Conservation (phyloP, 169 alveolate genomes). For the Babesia ovis region DNA sequence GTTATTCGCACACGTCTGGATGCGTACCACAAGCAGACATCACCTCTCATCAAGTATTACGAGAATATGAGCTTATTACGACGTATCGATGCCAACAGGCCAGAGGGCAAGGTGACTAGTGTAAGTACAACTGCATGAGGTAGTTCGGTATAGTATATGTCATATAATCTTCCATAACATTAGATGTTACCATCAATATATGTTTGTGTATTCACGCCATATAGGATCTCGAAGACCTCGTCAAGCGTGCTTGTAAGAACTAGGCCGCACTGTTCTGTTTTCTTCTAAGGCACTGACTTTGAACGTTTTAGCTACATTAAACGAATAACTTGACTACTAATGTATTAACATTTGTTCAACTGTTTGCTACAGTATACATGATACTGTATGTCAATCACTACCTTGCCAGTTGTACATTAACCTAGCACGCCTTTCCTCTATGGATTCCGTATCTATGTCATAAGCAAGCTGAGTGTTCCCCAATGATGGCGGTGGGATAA, state of each 20-base stretch:
- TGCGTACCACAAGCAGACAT: constrained; percentile 69
- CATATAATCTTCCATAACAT: background rate
- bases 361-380: background rate
- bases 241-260: background rate
- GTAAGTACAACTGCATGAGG: background rate
- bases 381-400: background rate
- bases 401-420: constrained; percentile 45
- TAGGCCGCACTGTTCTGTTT: background rate
- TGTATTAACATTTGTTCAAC: background rate
- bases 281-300: background rate
- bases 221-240: background rate
- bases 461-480: constrained; percentile 53
- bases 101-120: constrained; percentile 56
- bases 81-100: constrained; percentile 69
- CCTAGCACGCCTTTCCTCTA: constrained; percentile 65
- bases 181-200: background rate
- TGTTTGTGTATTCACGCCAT: background rate
- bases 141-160: background rate
- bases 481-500: constrained; percentile 62
- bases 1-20: constrained; percentile 71
- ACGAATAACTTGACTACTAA: background rate
- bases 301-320: too few species aligned
- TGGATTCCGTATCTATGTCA: constrained; percentile 53
- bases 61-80: constrained; percentile 59
- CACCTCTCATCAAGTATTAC: constrained; percentile 72